Base-by-base conservation (phyloP, 495 filamentous ascomycete species). In the Hypoxylon trugodes region DNA sequence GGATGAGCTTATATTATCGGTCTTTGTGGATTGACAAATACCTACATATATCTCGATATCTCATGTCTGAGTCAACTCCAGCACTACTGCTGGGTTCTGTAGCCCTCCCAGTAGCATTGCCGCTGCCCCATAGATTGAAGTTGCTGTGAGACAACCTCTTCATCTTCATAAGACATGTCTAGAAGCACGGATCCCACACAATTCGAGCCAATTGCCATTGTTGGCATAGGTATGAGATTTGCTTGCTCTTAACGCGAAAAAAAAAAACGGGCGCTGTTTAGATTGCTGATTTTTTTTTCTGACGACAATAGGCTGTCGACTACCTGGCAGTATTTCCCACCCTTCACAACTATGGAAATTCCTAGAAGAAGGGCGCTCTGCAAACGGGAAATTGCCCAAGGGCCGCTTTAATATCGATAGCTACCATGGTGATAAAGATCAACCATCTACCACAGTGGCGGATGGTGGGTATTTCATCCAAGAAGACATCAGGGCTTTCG, bases 401-500 rank as follows among this genome's bases (percentile, higher is more conserved):
- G 2, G 41, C 21, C 54, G 62, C 3, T 47, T 56, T 24, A 61
- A 66, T 12, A 35, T 52, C 25, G 33, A 63, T 2, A 57, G 66
- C 45, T 63, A 62, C 15, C 40, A 66, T 32, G 33, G 42, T 8
- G 26, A 59, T 19, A 49, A 30, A 2, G 36, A 53, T 24, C 22
- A 41, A 8, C 19, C 61, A 4, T 43, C 50, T 7, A 47, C 22
- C 6, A 61, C 56, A 21, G 42, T 46, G 43, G 75, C 73, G 2
- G 46, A 68, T 21, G 72, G 77, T 12, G 80, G 75, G 4, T 75
- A 78, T 58, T 66, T 83, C 2, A 54, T 85, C 7, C 56, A 73
- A 0, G 77, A 81, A 38, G 81, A 85, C 48, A 26, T 74, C 19
- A 67, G 73, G 0, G 15, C 51, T 0, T 86, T 86, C 45, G 82